A percentile compares a stretch with the other conserved stretches of the same genome.
Conservation (phyloP, 2,329 filamentous ascomycete genomes). For the Exophiala sp. region DNA sequence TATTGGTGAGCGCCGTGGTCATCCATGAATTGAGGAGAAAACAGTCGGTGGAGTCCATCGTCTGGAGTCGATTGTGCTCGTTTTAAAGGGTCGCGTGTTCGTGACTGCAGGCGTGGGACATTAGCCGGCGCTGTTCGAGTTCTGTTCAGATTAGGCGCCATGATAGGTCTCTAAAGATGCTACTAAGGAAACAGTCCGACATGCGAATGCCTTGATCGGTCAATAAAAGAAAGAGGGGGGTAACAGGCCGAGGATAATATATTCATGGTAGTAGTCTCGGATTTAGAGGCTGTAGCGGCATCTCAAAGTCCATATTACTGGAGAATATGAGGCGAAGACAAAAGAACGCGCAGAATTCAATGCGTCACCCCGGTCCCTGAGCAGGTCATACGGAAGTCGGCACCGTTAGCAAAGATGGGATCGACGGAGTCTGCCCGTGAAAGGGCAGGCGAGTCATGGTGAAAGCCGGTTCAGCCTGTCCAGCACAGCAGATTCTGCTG, state of each 20-base stretch:
- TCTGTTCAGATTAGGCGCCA: slow-evolving; percentile 12
- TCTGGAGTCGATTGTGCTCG: slow-evolving; percentile 20
- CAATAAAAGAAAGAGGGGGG: not conserved
- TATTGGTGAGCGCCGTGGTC: slow-evolving; percentile 24
- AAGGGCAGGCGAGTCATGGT: too few species aligned
- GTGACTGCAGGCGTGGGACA: slow-evolving; percentile 5
- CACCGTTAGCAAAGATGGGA: too few species aligned
- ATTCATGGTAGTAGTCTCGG: not conserved
- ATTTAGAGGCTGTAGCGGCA: too few species aligned
- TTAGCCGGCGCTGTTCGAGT: slow-evolving; percentile 19
- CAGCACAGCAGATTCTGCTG: too few species aligned
- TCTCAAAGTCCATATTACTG: too few species aligned
- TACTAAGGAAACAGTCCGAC: not conserved
- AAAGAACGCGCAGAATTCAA: too few species aligned
- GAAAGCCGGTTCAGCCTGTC: too few species aligned
- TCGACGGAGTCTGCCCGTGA: too few species aligned
- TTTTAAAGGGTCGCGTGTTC: slow-evolving; percentile 10
- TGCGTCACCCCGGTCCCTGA: too few species aligned
- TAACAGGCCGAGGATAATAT: slow-evolving; percentile 2
- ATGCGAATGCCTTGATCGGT: not conserved
- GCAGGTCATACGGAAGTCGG: too few species aligned
- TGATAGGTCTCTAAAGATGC: slow-evolving; percentile 3
- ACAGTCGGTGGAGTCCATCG: slow-evolving; percentile 19
- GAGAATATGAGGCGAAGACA: too few species aligned
- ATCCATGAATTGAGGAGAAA: slow-evolving; percentile 24